Percentiles rank a stretch among this genome's conserved stretches.
Conservation (phyloP, 768 basidiomycete species). For the Phlebiopsis flavidoalba region DNA sequence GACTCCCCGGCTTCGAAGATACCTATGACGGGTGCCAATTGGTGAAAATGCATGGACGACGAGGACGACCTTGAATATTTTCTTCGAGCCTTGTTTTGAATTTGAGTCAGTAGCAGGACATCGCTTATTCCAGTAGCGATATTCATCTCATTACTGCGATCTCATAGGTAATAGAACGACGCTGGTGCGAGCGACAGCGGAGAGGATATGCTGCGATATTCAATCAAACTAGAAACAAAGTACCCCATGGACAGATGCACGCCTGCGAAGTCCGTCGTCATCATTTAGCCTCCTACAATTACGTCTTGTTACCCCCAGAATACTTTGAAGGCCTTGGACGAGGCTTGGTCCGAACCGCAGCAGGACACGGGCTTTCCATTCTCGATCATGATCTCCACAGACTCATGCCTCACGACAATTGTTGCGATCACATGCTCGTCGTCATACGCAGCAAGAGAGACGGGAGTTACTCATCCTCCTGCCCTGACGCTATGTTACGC, state of each 20-base stretch:
- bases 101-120: background rate
- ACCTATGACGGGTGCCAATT: background rate
- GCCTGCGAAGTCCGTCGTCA: background rate
- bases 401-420: background rate
- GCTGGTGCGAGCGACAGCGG: too few relatives aligned
- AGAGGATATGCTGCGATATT: background rate
- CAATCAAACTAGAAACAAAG: background rate
- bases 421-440: background rate
- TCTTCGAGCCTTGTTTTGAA: background rate
- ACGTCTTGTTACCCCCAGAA: background rate
- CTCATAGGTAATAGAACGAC: background rate
- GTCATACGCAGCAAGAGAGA: background rate
- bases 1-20: background rate
- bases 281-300: background rate
- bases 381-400: background rate
- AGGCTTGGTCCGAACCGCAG: background rate
- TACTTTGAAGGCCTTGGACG: background rate
- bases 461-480: background rate
- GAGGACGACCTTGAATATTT: background rate
- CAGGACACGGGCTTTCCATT: background rate
- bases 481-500: background rate
- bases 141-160: too few relatives aligned
- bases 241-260: background rate
- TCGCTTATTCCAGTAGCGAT: too few relatives aligned
- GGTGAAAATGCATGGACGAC: background rate